Base-by-base conservation (phyloP, 2,329 filamentous ascomycete genomes). In the Talaromyces sp. region DNA sequence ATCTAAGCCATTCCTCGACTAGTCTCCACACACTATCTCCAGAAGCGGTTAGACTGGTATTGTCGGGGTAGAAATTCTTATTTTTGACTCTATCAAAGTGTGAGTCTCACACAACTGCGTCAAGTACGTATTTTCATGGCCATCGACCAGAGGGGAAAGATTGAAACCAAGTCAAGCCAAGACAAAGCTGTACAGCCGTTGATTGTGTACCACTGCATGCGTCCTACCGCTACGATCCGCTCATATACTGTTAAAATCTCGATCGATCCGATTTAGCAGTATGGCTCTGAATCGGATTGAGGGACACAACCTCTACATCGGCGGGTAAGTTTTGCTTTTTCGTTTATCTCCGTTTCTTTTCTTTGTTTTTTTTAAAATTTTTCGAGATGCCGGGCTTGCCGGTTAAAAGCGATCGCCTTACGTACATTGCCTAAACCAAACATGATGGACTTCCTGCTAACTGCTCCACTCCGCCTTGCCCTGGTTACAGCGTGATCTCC, bases 301-400 rank as follows among this genome's bases (percentile, higher is more conserved):
- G 3, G 89, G 89, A 35, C 84, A 87, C 69, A 87, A 91, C 68
- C 83, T 95, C 69, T 93, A 89, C 77, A 89, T 95, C 70, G 90
- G 91, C 79, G 90, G 91, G 91, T 93, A 82, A 63, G 77, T 77
- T 41, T 37, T 45, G 11, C 25, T 35, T 45, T 60, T 45, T 50
- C 39, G 25, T 63, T 17, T 49, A 11, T 45, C n/a, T 33, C 54
- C 27, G 3, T 31, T 31, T 31, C 6, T 27, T 27, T 27, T 4
- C 5, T 27, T 1, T 27, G 1, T 27, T 27, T 27, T 27, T 19
- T 27, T 25, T 25, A 47, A 22, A 22, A 22, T 25, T 41, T 33
- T 52, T 33, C 19, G 10, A 43, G 56, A 45, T 59, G 56, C 52
- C 61, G 52, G n/a, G 19, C 17, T 35, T 56, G 22, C 61, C 61